Base-by-base conservation (phyloP, 2,329 filamentous ascomycete genomes). In the Penicillium griseofulvum region DNA sequence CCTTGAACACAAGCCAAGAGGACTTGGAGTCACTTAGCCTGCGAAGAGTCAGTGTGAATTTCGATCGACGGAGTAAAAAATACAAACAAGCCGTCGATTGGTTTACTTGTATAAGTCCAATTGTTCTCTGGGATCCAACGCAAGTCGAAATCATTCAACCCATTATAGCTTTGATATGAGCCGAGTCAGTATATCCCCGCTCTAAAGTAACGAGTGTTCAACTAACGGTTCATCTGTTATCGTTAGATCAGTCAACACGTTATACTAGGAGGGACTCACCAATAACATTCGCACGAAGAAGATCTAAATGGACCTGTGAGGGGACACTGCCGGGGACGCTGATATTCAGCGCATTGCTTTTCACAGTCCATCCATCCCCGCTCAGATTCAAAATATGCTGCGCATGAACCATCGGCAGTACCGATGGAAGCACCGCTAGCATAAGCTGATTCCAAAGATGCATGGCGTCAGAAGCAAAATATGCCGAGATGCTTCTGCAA, bases 1-100 rank as follows among this genome's bases (percentile, higher is more conserved):
- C 84, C 53, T 87, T 79, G 70, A 87, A 87, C 0, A 85, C 72
- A 1, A 87, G 76, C 74, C 79, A 86, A 3, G 79, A 83, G 8
- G 70, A 74, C 7, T 66, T 63, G 1, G 66, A 67, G 33, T 76
- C 71, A 4, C 60, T 67, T 5, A 56, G 59, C 14, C 71, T 69
- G 41, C 11, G 9, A 11, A 31, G 8, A 38, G 44, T 65, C 24
- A 55, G 29, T 17, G 16, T 22, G 12, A 19, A 39, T 31, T 4
- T 10, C n/a, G 4, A 19, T 3, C 29, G 47, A n/a, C 42, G 48
- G n/a, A 12, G 36, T 1, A n/a, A 16, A 31, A 10, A 19, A 26
- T 2, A 68, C 73, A 54, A 60, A 78, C 70, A 83, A 61, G 19
- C 69, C 73, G 9, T 68, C 41, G 3, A 86, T 69, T 0, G 72